A percentile compares a stretch with the other conserved stretches of the same genome.
These are phyloP conservation scores for Brettanomyces custersianus DNA, from an alignment of 805 yeast species.

Conservation along the genomic window DNA sequence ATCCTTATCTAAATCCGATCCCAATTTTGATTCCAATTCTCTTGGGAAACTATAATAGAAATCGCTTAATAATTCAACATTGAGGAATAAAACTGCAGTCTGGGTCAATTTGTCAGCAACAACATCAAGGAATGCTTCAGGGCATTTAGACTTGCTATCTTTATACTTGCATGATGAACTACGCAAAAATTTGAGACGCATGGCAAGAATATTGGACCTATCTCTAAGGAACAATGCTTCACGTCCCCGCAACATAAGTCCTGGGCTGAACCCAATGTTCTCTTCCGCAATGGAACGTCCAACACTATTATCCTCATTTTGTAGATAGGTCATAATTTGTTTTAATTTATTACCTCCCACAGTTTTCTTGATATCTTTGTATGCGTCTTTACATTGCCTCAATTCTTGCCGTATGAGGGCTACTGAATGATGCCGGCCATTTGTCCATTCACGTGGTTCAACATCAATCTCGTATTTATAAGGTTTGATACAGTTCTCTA, in stretches of 20 bases:
- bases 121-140: constrained; percentile 87
- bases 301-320: constrained; percentile 31
- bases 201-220: constrained; percentile 56
- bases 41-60: constrained; percentile 95
- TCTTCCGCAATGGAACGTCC: constrained; percentile 45
- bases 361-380: constrained; percentile 47
- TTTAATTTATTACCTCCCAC: constrained; percentile 79
- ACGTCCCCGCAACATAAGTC: constrained; percentile 66
- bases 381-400: constrained; percentile 66
- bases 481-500: constrained; percentile 96
- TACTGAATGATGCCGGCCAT: constrained; percentile 71
- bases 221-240: constrained; percentile 76
- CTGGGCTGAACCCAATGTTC: constrained; percentile 76
- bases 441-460: constrained; percentile 89
- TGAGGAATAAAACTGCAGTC: constrained; percentile 85
- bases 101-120: constrained; percentile 87
- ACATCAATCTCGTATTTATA: constrained; percentile 95
- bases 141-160: constrained; percentile 82
- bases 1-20: constrained; percentile 53
- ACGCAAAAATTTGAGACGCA: constrained; percentile 70
- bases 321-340: constrained; percentile 72
- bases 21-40: constrained; percentile 73
- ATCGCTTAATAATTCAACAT: constrained; percentile 89
- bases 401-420: constrained; percentile 73
- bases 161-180: constrained; percentile 69